Evolutionary conservation across 441 rosid species (phyloP).

Genomic region (Biscutella laevigata): DNA sequence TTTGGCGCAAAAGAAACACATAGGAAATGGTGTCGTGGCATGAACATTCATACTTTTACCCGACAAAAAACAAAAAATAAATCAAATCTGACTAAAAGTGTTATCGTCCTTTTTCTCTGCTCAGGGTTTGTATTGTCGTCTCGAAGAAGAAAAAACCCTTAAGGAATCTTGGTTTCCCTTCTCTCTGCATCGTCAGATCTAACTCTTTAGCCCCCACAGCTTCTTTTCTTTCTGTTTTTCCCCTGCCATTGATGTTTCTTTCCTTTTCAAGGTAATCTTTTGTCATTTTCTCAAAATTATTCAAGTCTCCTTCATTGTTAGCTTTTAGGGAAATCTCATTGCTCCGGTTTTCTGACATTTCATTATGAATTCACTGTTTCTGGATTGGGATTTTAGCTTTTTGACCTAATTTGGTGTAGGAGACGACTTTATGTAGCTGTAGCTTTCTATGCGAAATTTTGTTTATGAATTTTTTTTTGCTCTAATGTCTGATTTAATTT

Average conservation of each 20-base stretch:
- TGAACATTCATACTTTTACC: slow-evolving; percentile 25
- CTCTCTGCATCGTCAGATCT: slow-evolving; percentile 17
- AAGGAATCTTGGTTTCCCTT: slow-evolving; percentile 11
- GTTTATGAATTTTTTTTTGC: background rate
- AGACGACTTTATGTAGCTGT: slow-evolving; percentile 5
- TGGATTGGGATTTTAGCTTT: slow-evolving; percentile 5
- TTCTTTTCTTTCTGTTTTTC: background rate
- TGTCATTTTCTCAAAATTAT: background rate
- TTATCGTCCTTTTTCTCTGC: background rate
- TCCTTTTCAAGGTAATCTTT: background rate
- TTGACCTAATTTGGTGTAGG: background rate
- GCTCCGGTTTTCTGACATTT: background rate
- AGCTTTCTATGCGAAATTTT: background rate
- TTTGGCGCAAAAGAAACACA: slow-evolving; percentile 2
- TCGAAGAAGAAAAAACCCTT: slow-evolving; percentile 12
- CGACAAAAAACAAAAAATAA: slow-evolving; percentile 22
- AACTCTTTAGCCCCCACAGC: background rate
- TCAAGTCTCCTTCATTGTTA: background rate
- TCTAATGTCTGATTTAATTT: background rate
- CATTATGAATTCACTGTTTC: background rate
- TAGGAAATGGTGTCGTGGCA: slow-evolving; percentile 22
- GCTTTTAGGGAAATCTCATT: slow-evolving; percentile 4
- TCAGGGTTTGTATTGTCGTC: slow-evolving; percentile 9
- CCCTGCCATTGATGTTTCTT: background rate
- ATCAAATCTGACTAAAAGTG: slow-evolving; percentile 14